A percentile compares a stretch with the other conserved stretches of the same genome.
Evolutionary conservation across 441 rosid genomes (phyloP).

Genomic region (Euphorbia schlechtendalii): DNA sequence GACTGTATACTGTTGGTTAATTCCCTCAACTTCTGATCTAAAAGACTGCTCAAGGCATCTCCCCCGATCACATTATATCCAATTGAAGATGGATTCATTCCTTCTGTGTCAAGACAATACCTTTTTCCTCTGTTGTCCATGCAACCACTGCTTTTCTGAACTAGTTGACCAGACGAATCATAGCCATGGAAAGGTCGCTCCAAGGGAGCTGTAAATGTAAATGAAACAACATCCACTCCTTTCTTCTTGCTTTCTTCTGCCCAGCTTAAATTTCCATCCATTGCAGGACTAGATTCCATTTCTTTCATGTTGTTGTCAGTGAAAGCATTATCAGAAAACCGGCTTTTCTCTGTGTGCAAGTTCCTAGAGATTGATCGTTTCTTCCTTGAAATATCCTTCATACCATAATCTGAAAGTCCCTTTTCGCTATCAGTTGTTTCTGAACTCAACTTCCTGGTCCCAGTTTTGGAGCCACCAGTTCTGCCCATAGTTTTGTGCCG

Average conservation of each 20-base stretch:
- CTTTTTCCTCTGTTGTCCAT: slow-evolving; percentile 37
- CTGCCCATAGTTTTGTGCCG: slow-evolving; percentile 34
- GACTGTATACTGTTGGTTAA: slow-evolving; percentile 51
- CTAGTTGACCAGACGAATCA: slow-evolving; percentile 34
- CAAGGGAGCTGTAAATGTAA: slow-evolving; percentile 85
- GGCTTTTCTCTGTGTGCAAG: slow-evolving; percentile 34
- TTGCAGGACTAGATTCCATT: slow-evolving; percentile 27
- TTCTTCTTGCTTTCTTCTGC: slow-evolving; percentile 61
- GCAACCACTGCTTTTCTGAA: slow-evolving; percentile 23
- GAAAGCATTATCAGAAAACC: slow-evolving; percentile 24
- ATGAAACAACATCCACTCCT: slow-evolving; percentile 77
- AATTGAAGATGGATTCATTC: slow-evolving; percentile 47
- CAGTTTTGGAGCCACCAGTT: slow-evolving; percentile 38
- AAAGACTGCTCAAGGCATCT: slow-evolving; percentile 53
- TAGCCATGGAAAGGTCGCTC: slow-evolving; percentile 34
- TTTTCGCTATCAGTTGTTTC: slow-evolving; percentile 35
- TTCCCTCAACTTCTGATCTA: slow-evolving; percentile 80
- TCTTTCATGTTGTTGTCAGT: slow-evolving; percentile 30
- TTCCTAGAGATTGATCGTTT: slow-evolving; percentile 56
- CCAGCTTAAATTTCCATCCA: slow-evolving; percentile 39
- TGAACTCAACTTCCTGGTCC: slow-evolving; percentile 44
- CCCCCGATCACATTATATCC: slow-evolving; percentile 61
- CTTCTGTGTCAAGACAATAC: slow-evolving; percentile 39
- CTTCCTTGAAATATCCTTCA: slow-evolving; percentile 47
- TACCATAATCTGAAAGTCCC: slow-evolving; percentile 29